Evolutionary conservation across 2,329 filamentous ascomycete species (phyloP).

Genomic region (Aureobasidium namibiae): DNA sequence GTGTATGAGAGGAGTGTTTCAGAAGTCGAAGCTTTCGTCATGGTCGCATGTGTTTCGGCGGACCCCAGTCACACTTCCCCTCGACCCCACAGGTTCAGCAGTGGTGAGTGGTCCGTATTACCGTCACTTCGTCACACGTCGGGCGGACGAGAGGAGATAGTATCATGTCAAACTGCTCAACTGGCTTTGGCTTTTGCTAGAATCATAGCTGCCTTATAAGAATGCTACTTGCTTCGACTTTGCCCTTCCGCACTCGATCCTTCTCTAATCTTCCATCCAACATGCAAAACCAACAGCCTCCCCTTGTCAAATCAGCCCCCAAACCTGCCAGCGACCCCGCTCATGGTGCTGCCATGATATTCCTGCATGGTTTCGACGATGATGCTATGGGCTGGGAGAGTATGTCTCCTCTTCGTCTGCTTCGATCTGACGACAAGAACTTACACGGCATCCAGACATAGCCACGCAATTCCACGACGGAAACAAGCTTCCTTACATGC

Average conservation of each 20-base stretch:
- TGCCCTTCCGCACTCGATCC: not conserved
- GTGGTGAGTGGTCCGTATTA: too few relatives aligned
- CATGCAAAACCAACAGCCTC: constrained; percentile 19
- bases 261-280: not conserved
- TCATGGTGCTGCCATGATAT: constrained; percentile 37
- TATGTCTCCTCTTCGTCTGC: constrained; percentile 16
- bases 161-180: not conserved
- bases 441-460: constrained; percentile 26
- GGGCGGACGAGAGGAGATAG: constrained; percentile 3
- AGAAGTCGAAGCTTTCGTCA: not conserved
- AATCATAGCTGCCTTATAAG: not conserved
- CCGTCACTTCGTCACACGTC: not conserved
- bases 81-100: constrained; percentile 5
- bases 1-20: not conserved
- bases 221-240: not conserved
- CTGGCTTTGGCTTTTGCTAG: not conserved
- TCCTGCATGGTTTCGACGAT: constrained; percentile 41
- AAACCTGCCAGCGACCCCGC: constrained; percentile 27
- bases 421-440: not conserved
- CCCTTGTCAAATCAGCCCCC: constrained; percentile 31
- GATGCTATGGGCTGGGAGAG: constrained; percentile 37
- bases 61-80: not conserved
- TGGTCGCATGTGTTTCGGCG: not conserved
- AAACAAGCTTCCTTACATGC: constrained; percentile 40
- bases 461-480: constrained; percentile 41